phyloP scores from a whole-genome alignment of 148 eudicot species.

The Nyssa sinensis region DNA sequence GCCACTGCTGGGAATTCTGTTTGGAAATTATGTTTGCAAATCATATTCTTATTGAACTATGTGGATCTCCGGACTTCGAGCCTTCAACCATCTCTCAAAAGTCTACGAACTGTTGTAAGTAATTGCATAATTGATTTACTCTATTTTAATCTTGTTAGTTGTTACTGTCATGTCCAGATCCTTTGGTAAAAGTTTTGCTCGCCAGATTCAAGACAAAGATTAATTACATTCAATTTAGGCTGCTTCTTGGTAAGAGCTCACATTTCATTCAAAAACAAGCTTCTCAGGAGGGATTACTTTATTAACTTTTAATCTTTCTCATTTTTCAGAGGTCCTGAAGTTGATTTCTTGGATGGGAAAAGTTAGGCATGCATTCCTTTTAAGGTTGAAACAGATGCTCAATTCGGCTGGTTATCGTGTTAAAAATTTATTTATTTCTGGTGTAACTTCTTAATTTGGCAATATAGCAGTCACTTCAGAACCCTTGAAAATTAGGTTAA shows the following conservation, averaged over 20 bases:
- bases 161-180: constrained; percentile 26
- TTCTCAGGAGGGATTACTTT: background rate
- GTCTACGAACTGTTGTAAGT: background rate
- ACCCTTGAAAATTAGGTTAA: no score
- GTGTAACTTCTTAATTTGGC: background rate
- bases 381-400: constrained; percentile 16
- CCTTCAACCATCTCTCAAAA: background rate
- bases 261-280: background rate
- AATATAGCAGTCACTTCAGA: background rate
- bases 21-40: no score
- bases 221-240: constrained; percentile 38
- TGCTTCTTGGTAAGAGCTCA: constrained; percentile 44
- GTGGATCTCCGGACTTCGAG: no score
- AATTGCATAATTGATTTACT: background rate
- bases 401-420: constrained; percentile 11
- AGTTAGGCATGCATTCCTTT: constrained; percentile 21
- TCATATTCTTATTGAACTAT: no score
- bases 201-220: constrained; percentile 28
- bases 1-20: no score
- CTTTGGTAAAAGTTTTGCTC: constrained; percentile 10
- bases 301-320: constrained; percentile 5
- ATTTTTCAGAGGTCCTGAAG: constrained; percentile 47
- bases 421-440: constrained; percentile 3
- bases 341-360: constrained; percentile 45
- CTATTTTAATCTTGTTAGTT: constrained; percentile 12